Percentiles rank a stretch among this genome's conserved stretches.
Evolutionary conservation across 768 basidiomycete genomes (phyloP).

Genomic region (Suillus lakei): DNA sequence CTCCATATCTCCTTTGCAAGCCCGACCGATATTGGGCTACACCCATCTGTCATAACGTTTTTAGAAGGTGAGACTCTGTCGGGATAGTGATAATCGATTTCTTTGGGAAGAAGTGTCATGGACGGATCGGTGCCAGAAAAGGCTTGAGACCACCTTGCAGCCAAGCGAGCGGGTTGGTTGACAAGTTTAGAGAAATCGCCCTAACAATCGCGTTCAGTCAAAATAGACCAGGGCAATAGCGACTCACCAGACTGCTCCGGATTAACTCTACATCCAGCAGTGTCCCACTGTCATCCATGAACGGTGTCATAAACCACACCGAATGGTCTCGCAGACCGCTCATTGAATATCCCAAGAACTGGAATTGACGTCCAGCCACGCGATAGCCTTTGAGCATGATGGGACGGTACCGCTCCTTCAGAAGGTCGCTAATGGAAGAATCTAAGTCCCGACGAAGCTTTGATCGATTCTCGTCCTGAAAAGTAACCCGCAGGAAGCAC

Average conservation of each 20-base stretch:
- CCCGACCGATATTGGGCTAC: constrained; percentile 47
- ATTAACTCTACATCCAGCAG: constrained; percentile 32
- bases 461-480: constrained; percentile 51
- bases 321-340: constrained; percentile 55
- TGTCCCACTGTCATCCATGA: constrained; percentile 32
- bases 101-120: constrained; percentile 37
- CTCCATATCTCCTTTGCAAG: constrained; percentile 42
- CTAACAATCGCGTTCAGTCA: constrained; percentile 21
- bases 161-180: constrained; percentile 50
- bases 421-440: constrained; percentile 34
- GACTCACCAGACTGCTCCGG: constrained; percentile 39
- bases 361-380: constrained; percentile 49
- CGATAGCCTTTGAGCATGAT: constrained; percentile 37
- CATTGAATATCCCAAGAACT: constrained; percentile 58
- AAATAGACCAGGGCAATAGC: not conserved
- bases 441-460: constrained; percentile 39
- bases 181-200: constrained; percentile 44
- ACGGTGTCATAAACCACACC: constrained; percentile 53
- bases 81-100: constrained; percentile 31
- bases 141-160: constrained; percentile 58
- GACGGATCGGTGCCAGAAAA: constrained; percentile 58
- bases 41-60: constrained; percentile 55
- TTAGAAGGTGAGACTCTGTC: constrained; percentile 36
- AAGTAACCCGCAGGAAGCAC: constrained; percentile 52
- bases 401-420: constrained; percentile 40